Evolutionary conservation across 257 asterid genomes (phyloP).

Genomic region (Plantago major): DNA sequence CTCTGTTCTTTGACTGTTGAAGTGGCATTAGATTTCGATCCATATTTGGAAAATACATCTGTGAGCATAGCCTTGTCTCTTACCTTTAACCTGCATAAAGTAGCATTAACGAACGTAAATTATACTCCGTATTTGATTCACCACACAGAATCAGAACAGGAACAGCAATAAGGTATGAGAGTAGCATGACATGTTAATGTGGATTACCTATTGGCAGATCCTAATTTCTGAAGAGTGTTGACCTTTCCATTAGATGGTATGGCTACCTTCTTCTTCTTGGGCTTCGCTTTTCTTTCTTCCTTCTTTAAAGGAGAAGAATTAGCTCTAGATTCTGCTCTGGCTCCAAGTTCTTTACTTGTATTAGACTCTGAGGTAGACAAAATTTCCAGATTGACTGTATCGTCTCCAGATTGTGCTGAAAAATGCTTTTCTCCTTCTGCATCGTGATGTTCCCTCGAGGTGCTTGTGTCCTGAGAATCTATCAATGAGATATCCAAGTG

Average conservation of each 20-base stretch:
- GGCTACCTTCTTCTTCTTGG: conserved; percentile 39
- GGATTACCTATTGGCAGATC: conserved; percentile 66
- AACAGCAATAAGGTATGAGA: neutral
- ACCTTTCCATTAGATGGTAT: conserved; percentile 32
- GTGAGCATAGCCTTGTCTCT: conserved; percentile 65
- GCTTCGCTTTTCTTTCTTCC: conserved; percentile 20
- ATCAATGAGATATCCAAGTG: conserved; percentile 15
- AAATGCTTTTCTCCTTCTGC: conserved; percentile 25
- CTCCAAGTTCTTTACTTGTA: conserved; percentile 21
- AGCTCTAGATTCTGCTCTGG: conserved; percentile 22
- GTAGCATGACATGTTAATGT: neutral
- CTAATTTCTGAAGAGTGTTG: conserved; percentile 28
- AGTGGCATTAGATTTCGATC: conserved; percentile 35
- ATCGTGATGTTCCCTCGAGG: conserved; percentile 20
- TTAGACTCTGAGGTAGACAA: conserved; percentile 16
- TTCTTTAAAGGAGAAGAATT: conserved; percentile 28
- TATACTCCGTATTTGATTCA: neutral
- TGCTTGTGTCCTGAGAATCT: conserved; percentile 24
- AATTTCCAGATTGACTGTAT: conserved; percentile 20
- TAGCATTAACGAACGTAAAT: neutral
- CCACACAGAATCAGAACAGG: neutral
- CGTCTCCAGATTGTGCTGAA: conserved; percentile 24
- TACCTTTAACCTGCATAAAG: conserved; percentile 57
- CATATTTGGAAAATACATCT: conserved; percentile 72
- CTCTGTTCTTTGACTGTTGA: conserved; percentile 31